Conservation (phyloP, 2,329 filamentous ascomycete species). For the Neopestalotiopsis sp. region DNA sequence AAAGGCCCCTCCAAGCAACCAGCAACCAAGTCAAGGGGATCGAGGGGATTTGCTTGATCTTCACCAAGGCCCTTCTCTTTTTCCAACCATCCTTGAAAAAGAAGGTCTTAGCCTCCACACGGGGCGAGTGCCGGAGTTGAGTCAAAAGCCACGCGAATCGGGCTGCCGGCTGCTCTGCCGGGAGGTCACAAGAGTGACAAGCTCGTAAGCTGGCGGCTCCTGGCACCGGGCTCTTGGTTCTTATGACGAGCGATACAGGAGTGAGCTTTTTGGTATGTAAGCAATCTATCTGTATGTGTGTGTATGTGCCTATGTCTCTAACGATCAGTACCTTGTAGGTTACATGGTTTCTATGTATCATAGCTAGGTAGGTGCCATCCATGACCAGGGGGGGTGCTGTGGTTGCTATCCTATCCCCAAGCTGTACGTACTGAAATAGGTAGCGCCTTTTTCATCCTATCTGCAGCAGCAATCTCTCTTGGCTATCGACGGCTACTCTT, state of each 20-base stretch:
- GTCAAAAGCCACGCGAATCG: neutral
- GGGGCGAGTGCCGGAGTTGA: neutral
- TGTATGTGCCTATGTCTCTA: neutral
- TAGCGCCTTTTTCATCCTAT: neutral
- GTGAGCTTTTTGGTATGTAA: neutral
- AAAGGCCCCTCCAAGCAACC: no score
- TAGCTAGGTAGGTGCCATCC: neutral
- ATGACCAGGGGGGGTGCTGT: neutral
- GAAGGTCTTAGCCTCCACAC: neutral
- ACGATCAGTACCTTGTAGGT: no score
- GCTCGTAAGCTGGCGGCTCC: no score
- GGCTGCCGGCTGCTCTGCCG: neutral
- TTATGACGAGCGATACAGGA: no score
- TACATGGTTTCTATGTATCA: neutral
- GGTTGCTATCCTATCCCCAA: neutral
- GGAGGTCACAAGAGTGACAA: neutral
- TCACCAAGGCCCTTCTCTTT: neutral
- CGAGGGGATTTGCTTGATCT: neutral
- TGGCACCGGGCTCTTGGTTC: no score
- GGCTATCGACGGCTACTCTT: neutral
- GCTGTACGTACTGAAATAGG: neutral
- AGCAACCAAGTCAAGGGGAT: no score
- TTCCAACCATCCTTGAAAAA: neutral
- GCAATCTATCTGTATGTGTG: neutral
- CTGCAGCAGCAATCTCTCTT: slow-evolving; percentile 12